Evolutionary conservation across 208 protist genomes (phyloP).

Genomic region (Leishmania major): DNA sequence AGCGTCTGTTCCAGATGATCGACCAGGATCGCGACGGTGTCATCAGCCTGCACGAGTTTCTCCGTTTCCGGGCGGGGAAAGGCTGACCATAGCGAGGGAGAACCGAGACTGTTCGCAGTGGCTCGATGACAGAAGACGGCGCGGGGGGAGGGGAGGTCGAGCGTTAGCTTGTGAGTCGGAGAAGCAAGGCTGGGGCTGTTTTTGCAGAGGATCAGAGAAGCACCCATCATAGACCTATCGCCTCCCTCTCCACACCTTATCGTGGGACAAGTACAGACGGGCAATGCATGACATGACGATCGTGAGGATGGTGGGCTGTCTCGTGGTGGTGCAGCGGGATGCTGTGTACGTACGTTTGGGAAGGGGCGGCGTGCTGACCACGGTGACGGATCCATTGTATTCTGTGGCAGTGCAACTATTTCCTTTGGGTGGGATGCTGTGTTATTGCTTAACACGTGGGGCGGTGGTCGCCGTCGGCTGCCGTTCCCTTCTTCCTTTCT

Average conservation of each 20-base stretch:
- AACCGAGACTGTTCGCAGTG: not conserved
- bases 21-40: constrained; percentile 45
- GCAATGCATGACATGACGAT: not conserved
- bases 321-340: not conserved
- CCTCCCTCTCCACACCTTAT: not conserved
- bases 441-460: too few species aligned
- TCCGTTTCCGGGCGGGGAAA: constrained; percentile 55
- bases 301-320: not conserved
- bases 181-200: not conserved
- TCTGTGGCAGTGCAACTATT: not conserved
- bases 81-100: constrained; percentile 1
- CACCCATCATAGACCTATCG: too few species aligned
- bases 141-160: not conserved
- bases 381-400: not conserved
- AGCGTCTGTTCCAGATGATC: constrained; percentile 63
- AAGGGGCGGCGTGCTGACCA: not conserved
- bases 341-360: not conserved
- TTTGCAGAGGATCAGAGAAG: not conserved
- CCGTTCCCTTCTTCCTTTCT: not conserved
- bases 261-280: not conserved
- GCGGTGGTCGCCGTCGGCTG: not conserved
- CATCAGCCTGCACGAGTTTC: constrained; percentile 82
- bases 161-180: not conserved
- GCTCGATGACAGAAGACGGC: not conserved
- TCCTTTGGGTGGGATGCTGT: not conserved